Percentiles rank a stretch among this genome's conserved stretches.
Evolutionary conservation across 2,329 filamentous ascomycete genomes (phyloP).

Genomic region (Canariomyces notabilis): DNA sequence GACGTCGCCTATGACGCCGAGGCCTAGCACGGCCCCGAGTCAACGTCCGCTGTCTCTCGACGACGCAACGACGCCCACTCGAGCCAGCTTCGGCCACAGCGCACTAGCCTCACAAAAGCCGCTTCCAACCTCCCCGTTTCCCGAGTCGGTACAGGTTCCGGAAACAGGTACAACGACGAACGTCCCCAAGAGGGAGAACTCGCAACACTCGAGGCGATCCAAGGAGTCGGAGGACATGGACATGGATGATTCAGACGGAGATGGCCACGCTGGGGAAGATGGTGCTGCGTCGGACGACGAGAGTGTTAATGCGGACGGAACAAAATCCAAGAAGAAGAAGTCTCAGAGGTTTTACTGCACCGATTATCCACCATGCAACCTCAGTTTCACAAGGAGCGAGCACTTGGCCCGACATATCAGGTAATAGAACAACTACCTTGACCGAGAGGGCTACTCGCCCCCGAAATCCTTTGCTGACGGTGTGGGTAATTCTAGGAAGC

Average conservation of each 20-base stretch:
- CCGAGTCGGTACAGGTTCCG: constrained; percentile 44
- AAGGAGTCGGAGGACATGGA: constrained; percentile 64
- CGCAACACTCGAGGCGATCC: constrained; percentile 58
- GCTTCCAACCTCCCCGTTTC: constrained; percentile 49
- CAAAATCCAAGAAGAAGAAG: constrained; percentile 91
- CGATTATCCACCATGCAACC: constrained; percentile 85
- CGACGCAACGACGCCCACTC: constrained; percentile 58
- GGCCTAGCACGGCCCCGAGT: constrained; percentile 32
- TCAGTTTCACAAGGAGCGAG: constrained; percentile 95
- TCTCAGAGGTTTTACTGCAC: constrained; percentile 95
- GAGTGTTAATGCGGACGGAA: constrained; percentile 57
- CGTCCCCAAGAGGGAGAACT: constrained; percentile 48
- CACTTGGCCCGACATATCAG: constrained; percentile 92
- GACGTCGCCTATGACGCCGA: constrained; percentile 34
- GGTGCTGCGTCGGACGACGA: constrained; percentile 59
- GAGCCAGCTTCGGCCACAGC: constrained; percentile 45
- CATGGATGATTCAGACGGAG: constrained; percentile 71
- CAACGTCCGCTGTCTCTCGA: constrained; percentile 32
- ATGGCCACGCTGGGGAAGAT: constrained; percentile 45
- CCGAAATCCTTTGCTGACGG: constrained; percentile 23
- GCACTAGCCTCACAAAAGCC: constrained; percentile 46
- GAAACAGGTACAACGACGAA: constrained; percentile 38
- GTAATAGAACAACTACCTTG: too few species aligned
- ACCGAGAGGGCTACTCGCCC: too few species aligned
- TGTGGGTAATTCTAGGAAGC: constrained; percentile 59